phyloP scores from a whole-genome alignment of 257 asterid species.

The Rubia yunnanensis region DNA sequence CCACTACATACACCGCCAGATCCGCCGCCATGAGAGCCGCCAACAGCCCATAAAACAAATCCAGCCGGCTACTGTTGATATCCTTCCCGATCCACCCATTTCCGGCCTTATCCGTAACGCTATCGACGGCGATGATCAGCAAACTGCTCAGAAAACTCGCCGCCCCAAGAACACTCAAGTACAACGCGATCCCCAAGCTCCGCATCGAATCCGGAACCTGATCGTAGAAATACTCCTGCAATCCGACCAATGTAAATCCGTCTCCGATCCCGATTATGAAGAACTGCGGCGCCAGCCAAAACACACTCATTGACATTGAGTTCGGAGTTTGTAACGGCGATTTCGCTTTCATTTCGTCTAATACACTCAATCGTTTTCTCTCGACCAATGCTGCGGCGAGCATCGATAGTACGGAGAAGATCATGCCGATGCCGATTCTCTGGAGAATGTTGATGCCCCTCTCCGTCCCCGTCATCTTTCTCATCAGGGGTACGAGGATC shows the following conservation, averaged over 20 bases:
- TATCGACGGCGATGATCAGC: slow-evolving; percentile 60
- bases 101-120: slow-evolving; percentile 34
- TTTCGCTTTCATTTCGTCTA: slow-evolving; percentile 24
- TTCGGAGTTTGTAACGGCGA: not conserved
- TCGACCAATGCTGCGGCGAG: slow-evolving; percentile 61
- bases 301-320: slow-evolving; percentile 54
- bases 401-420: slow-evolving; percentile 46
- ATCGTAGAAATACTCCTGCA: slow-evolving; percentile 78
- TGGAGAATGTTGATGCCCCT: slow-evolving; percentile 57
- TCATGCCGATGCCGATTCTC: slow-evolving; percentile 76
- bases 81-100: slow-evolving; percentile 43
- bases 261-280: slow-evolving; percentile 59
- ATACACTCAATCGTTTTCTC: slow-evolving; percentile 32
- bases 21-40: slow-evolving; percentile 44
- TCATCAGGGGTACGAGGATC: slow-evolving; percentile 49
- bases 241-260: slow-evolving; percentile 67
- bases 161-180: slow-evolving; percentile 62
- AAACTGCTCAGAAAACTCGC: slow-evolving; percentile 59
- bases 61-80: slow-evolving; percentile 28
- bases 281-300: slow-evolving; percentile 89
- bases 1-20: slow-evolving; percentile 32
- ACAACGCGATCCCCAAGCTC: slow-evolving; percentile 70
- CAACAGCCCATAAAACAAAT: slow-evolving; percentile 30
- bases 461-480: slow-evolving; percentile 47
- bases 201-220: slow-evolving; percentile 92